A percentile compares a stretch with the other conserved stretches of the same genome.
phyloP scores from a whole-genome alignment of 2,329 filamentous ascomycete genomes.

The Penicillium thymicola region DNA sequence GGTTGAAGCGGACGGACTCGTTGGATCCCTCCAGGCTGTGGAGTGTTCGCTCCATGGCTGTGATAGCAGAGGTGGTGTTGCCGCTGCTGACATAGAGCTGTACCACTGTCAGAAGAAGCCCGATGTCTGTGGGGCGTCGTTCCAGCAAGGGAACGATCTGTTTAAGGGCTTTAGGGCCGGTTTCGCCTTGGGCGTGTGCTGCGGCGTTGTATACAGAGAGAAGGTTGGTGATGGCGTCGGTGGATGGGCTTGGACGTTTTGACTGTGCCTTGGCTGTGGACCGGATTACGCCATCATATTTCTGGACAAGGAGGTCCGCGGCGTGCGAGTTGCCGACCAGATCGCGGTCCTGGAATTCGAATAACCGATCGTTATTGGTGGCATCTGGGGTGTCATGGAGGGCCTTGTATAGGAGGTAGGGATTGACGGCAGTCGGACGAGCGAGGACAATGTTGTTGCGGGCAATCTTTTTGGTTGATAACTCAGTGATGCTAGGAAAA shows the following conservation, averaged over 20 bases:
- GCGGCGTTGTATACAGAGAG: conserved; percentile 69
- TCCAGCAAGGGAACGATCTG: conserved; percentile 67
- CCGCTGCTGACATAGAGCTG: conserved; percentile 74
- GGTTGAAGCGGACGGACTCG: conserved; percentile 72
- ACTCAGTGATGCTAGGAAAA: conserved; percentile 51
- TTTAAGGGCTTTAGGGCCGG: conserved; percentile 66
- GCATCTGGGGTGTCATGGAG: conserved; percentile 50
- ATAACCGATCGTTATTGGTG: conserved; percentile 54
- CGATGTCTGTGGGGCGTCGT: conserved; percentile 73
- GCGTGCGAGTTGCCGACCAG: conserved; percentile 55
- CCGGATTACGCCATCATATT: conserved; percentile 57
- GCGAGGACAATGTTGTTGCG: conserved; percentile 56
- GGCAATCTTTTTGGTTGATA: conserved; percentile 59
- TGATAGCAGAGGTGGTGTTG: conserved; percentile 70
- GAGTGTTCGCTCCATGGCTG: conserved; percentile 73
- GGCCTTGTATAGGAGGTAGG: conserved; percentile 56
- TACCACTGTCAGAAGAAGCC: conserved; percentile 72
- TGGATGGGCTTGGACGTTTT: conserved; percentile 48
- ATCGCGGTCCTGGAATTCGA: conserved; percentile 56
- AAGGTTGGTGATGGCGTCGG: conserved; percentile 52
- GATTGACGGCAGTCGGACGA: conserved; percentile 49
- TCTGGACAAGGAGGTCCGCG: conserved; percentile 57
- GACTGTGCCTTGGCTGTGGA: conserved; percentile 53
- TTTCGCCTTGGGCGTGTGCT: conserved; percentile 59
- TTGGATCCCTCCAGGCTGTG: conserved; percentile 65